Evolutionary conservation across 75 land plant genomes (phyloP).

Genomic region (Ceratopteris richardii): DNA sequence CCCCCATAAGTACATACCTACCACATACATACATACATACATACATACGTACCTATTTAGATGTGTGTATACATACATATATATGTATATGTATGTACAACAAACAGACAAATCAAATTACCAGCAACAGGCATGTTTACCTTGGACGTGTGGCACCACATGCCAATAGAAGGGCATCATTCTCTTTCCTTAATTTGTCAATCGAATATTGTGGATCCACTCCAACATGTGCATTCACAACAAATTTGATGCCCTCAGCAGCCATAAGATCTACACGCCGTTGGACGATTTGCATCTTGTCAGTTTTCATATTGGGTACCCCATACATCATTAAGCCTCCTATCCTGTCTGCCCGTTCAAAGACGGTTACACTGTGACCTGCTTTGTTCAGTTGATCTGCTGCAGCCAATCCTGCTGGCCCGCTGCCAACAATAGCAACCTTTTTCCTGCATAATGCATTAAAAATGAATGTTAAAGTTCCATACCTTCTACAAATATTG

Average conservation of each 20-base stretch:
- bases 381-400: constrained; percentile 94
- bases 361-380: constrained; percentile 91
- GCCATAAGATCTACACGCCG: constrained; percentile 92
- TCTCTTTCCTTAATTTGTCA: constrained; percentile 49
- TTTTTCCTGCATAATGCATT: constrained; percentile 49
- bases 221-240: constrained; percentile 91
- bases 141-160: constrained; percentile 98
- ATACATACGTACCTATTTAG: too few species aligned
- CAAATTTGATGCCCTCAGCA: constrained; percentile 79
- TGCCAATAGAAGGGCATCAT: constrained; percentile 81
- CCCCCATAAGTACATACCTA: too few species aligned
- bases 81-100: too few species aligned
- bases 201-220: constrained; percentile 67
- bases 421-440: constrained; percentile 92
- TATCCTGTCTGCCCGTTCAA: constrained; percentile 89
- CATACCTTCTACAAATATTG: background rate
- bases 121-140: too few species aligned
- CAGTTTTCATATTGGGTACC: constrained; percentile 98
- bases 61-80: too few species aligned
- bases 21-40: too few species aligned
- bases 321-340: constrained; percentile 99
- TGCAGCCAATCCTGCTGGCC: constrained; percentile 98
- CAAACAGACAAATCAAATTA: too few species aligned
- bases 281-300: constrained; percentile 88
- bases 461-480: background rate